These are phyloP conservation scores for Periglandula ipomoeae DNA, from an alignment of 2,329 filamentous ascomycete species.

Conservation along the genomic window DNA sequence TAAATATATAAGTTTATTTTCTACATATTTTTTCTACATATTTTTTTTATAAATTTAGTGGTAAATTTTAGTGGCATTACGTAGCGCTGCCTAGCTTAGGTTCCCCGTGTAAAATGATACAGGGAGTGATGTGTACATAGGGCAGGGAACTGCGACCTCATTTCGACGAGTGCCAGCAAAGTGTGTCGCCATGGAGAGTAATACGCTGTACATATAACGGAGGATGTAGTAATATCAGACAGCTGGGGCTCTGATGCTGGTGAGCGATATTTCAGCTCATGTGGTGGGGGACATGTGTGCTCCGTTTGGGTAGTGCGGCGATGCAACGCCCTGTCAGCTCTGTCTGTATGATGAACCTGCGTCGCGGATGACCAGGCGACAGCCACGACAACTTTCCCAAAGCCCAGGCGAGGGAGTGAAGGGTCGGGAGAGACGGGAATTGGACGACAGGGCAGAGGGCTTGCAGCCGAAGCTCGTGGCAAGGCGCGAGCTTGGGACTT, in stretches of 20 bases:
- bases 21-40: no score
- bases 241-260: background rate
- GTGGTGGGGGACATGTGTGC: conserved; percentile 3
- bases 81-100: no score
- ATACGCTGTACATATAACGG: no score
- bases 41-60: no score
- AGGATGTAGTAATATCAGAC: background rate
- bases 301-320: background rate
- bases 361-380: background rate
- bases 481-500: conserved; percentile 1
- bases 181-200: no score
- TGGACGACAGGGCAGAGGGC: background rate
- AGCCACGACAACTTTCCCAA: background rate
- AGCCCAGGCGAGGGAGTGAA: background rate
- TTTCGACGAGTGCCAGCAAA: no score
- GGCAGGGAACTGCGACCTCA: no score
- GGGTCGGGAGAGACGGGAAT: background rate
- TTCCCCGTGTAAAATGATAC: no score
- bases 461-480: conserved; percentile 1
- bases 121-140: no score
- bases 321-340: conserved; percentile 7
- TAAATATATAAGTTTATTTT: no score
- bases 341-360: conserved; percentile 2
- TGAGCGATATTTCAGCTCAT: conserved; percentile 8
- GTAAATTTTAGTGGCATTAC: no score